Evolutionary conservation across 2,329 filamentous ascomycete genomes (phyloP).

Genomic region (Aspergillus alliaceus): DNA sequence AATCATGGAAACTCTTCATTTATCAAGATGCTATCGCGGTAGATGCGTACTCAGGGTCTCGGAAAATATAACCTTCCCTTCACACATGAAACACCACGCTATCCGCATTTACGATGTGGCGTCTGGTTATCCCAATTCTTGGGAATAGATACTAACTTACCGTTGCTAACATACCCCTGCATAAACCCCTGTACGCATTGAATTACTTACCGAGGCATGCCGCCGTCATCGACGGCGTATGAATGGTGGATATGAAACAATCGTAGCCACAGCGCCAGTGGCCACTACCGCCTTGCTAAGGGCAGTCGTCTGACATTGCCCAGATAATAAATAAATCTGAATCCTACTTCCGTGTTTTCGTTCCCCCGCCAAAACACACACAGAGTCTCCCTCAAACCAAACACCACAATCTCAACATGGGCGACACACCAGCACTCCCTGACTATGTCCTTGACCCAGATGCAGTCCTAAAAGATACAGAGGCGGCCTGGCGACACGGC

Average conservation of each 20-base stretch:
- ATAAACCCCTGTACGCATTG: neutral
- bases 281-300: neutral
- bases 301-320: neutral
- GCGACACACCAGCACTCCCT: slow-evolving; percentile 34
- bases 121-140: neutral
- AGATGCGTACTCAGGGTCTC: neutral
- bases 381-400: too few species aligned
- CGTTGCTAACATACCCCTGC: too few species aligned
- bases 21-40: neutral
- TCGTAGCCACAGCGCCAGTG: neutral
- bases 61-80: neutral
- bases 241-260: neutral
- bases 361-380: neutral
- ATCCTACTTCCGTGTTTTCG: neutral
- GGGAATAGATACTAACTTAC: neutral
- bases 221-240: neutral
- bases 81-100: neutral
- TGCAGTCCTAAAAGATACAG: slow-evolving; percentile 56
- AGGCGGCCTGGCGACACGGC: slow-evolving; percentile 61
- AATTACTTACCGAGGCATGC: neutral
- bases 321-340: neutral
- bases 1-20: neutral
- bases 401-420: slow-evolving; percentile 1
- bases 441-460: slow-evolving; percentile 62
- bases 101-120: neutral